Percentiles rank a stretch among this genome's conserved stretches.
Conservation (phyloP, 306 rosid species). For the Lupinus albus region DNA sequence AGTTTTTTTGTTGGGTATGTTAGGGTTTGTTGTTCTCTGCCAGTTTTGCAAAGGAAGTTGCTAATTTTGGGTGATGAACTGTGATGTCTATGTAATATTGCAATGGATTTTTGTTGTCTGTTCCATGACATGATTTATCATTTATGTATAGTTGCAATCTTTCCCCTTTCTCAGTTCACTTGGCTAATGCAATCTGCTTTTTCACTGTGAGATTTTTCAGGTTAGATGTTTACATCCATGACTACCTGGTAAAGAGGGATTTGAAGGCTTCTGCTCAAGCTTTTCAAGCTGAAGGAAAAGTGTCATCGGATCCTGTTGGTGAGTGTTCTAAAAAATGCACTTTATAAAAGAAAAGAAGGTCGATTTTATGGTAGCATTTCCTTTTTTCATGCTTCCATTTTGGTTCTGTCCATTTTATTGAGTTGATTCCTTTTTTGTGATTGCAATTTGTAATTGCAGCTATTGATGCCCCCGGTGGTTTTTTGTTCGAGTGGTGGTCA, state of each 20-base stretch:
- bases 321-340: slow-evolving; percentile 44
- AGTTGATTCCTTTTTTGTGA: slow-evolving; percentile 23
- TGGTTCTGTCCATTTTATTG: no score
- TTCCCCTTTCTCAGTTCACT: slow-evolving; percentile 6
- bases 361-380: slow-evolving; percentile 16
- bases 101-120: slow-evolving; percentile 12
- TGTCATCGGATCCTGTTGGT: slow-evolving; percentile 99
- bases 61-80: slow-evolving; percentile 20
- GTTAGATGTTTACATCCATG: slow-evolving; percentile 98
- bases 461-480: slow-evolving; percentile 99
- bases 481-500: slow-evolving; percentile 99
- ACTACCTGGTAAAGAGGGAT: slow-evolving; percentile 92
- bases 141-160: slow-evolving; percentile 36
- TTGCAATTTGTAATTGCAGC: slow-evolving; percentile 62
- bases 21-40: slow-evolving; percentile 43
- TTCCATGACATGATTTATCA: slow-evolving; percentile 1
- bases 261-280: slow-evolving; percentile 98
- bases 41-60: slow-evolving; percentile 19
- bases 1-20: slow-evolving; percentile 15
- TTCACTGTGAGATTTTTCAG: slow-evolving; percentile 51
- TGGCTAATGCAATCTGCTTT: slow-evolving; percentile 36
- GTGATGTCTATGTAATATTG: slow-evolving; percentile 8
- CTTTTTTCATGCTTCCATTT: background rate
- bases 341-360: slow-evolving; percentile 12
- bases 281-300: slow-evolving; percentile 97